Evolutionary conservation across 1,284 basidiomycete genomes (phyloP).

Genomic region (Hypsizygus ulmarius): DNA sequence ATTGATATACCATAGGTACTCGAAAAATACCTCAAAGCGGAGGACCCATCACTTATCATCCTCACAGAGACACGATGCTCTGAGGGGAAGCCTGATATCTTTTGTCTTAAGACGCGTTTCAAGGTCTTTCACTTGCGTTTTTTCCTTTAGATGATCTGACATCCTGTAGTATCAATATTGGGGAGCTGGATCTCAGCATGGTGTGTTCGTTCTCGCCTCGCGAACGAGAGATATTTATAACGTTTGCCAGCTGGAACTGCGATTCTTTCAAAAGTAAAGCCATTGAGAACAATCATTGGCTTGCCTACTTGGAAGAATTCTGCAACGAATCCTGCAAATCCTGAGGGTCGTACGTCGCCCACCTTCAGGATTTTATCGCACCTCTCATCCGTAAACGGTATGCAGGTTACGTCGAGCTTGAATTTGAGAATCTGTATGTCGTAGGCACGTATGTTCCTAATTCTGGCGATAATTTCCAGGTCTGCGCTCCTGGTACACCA

Average conservation of each 20-base stretch:
- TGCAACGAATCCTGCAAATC: background rate
- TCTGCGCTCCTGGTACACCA: background rate
- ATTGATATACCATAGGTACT: background rate
- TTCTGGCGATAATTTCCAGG: slow-evolving; percentile 3
- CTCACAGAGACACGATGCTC: slow-evolving; percentile 4
- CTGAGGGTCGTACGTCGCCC: background rate
- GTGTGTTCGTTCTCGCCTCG: background rate
- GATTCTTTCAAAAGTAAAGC: slow-evolving; percentile 1
- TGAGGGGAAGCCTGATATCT: slow-evolving; percentile 1
- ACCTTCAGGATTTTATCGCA: background rate
- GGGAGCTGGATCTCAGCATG: slow-evolving; percentile 1
- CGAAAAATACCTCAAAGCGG: slow-evolving; percentile 3
- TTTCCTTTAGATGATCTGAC: background rate
- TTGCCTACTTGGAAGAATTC: slow-evolving; percentile 1
- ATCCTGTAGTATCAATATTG: slow-evolving; percentile 1
- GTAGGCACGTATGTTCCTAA: slow-evolving; percentile 7
- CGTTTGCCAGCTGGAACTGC: background rate
- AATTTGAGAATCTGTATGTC: slow-evolving; percentile 3
- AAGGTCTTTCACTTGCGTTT: background rate
- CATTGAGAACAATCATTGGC: background rate
- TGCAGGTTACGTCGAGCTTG: slow-evolving; percentile 1
- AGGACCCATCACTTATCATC: slow-evolving; percentile 1
- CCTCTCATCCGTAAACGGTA: background rate
- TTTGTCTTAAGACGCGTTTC: slow-evolving; percentile 3
- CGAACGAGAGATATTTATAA: background rate